Conservation (phyloP, 2,329 filamentous ascomycete species). For the Penicillium decumbens region DNA sequence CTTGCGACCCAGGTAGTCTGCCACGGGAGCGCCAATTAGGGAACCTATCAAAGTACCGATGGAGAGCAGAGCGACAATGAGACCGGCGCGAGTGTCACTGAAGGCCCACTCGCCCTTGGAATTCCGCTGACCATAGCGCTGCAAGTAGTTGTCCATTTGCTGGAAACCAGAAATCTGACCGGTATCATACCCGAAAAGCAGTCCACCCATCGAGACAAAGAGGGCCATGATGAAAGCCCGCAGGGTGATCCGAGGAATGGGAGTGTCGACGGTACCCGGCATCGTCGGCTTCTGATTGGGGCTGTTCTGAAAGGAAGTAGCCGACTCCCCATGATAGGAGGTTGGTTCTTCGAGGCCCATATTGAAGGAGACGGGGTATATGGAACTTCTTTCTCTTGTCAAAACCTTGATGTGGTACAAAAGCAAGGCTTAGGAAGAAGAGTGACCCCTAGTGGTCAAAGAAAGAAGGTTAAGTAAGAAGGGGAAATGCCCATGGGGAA, state of each 20-base stretch:
- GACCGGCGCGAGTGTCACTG: slow-evolving; percentile 39
- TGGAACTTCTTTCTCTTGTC: background rate
- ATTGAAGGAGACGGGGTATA: slow-evolving; percentile 2
- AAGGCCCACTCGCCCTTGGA: slow-evolving; percentile 33
- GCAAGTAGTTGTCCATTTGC: slow-evolving; percentile 40
- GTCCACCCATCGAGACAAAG: slow-evolving; percentile 45
- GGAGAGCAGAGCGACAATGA: slow-evolving; percentile 43
- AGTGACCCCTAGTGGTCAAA: background rate
- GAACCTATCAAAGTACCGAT: slow-evolving; percentile 44
- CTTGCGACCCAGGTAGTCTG: slow-evolving; percentile 42
- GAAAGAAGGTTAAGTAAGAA: slow-evolving; percentile 3
- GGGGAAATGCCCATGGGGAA: slow-evolving; percentile 16
- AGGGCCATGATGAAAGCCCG: slow-evolving; percentile 41
- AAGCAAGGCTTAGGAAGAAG: background rate
- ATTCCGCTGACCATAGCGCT: slow-evolving; percentile 36
- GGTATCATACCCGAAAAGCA: slow-evolving; percentile 45
- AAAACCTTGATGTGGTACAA: background rate
- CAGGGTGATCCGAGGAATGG: slow-evolving; percentile 34
- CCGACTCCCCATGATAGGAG: slow-evolving; percentile 30
- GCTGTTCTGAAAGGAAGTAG: slow-evolving; percentile 16
- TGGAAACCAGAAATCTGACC: slow-evolving; percentile 46
- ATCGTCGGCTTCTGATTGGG: slow-evolving; percentile 23
- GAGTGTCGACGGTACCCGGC: slow-evolving; percentile 26
- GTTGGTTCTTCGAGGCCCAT: slow-evolving; percentile 33
- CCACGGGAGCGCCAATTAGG: slow-evolving; percentile 38